Percentiles rank a stretch among this genome's conserved stretches.
Evolutionary conservation across 768 basidiomycete genomes (phyloP).

Genomic region (Phallus indusiatus): DNA sequence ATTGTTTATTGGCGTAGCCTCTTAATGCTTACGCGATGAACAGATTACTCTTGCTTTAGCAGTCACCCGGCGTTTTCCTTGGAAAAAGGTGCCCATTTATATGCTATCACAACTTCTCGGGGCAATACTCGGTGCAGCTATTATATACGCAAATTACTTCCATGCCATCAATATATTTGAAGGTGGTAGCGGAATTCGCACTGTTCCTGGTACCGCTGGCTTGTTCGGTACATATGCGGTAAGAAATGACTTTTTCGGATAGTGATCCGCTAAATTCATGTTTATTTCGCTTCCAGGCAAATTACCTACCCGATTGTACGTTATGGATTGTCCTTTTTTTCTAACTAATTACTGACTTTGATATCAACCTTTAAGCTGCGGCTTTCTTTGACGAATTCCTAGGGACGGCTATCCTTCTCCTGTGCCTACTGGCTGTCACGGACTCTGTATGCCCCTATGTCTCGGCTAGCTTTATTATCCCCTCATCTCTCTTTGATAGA

Average conservation of each 20-base stretch:
- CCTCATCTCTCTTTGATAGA: conserved; percentile 6
- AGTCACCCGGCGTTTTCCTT: conserved; percentile 63
- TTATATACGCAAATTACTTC: conserved; percentile 56
- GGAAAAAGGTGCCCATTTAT: conserved; percentile 70
- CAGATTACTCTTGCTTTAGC: conserved; percentile 65
- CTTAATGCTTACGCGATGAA: too few relatives aligned
- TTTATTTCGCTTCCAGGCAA: conserved; percentile 28
- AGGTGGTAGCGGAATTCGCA: conserved; percentile 43
- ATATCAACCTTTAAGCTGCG: conserved; percentile 22
- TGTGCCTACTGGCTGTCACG: conserved; percentile 42
- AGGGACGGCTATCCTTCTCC: conserved; percentile 42
- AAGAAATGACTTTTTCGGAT: conserved; percentile 15
- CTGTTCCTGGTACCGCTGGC: conserved; percentile 43
- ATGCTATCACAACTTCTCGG: conserved; percentile 59
- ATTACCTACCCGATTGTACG: background rate
- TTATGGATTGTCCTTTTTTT: background rate
- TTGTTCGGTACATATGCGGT: conserved; percentile 58
- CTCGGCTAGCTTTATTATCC: background rate
- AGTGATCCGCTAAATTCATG: background rate
- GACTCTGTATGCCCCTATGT: conserved; percentile 28
- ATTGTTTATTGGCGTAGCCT: too few relatives aligned
- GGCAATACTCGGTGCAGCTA: conserved; percentile 44
- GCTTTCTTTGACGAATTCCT: conserved; percentile 47
- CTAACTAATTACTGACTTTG: too few relatives aligned
- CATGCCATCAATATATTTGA: conserved; percentile 62